Evolutionary conservation across 106 monocot genomes (phyloP), one percentile per base, ranked within the genome.

Genomic region (Apostasia shenzhenica): DNA sequence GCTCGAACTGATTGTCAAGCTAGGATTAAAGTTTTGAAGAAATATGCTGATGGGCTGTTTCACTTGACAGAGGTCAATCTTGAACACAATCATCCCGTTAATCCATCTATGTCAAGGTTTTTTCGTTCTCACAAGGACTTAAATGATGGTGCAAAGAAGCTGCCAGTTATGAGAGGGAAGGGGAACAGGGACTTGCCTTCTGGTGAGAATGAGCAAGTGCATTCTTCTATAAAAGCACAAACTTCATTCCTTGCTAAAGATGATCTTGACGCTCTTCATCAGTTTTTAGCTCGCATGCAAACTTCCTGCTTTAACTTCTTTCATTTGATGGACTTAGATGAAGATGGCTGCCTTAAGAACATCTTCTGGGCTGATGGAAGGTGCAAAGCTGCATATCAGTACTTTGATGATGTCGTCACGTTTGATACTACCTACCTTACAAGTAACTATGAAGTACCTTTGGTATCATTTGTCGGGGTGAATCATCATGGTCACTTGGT

Each of bases 11-110:
- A 84, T 55, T 84, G 79, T 48, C 83, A 79, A 55, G 83, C 79
- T 1, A 72, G 71, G 73, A 75, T 84, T 50, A 79, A 79, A 43
- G 83, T 79, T 68, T 71, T 75, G 47, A 84, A 79, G 71, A 70
- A 69, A 45, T 80, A 66, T 65, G 60, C 64, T 44, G 83, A 84
- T 76, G 83, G 79, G 1, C 38, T 84, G 76, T 80, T 84, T 37
- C 79, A 84, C 55, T 70, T 79, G 46, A 75, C 75, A 0, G 79
- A 79, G 55, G 83, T 84, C 60, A 79, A 68, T 69, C 83, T 84
- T 39, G 79, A 84, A 44, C 79, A 84, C 46, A 84, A 84, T 53
- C 83, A 84, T 73, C 79, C 83, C 2, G 79, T 84, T 13, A 84
- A 73, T 48, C 83, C 83, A 6, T 68, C 79, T 43, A 79, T 80